Percentiles rank a stretch among this genome's conserved stretches.
These are phyloP conservation scores for Claviceps spartinae DNA, from an alignment of 2,329 filamentous ascomycete genomes.

Conservation along the genomic window DNA sequence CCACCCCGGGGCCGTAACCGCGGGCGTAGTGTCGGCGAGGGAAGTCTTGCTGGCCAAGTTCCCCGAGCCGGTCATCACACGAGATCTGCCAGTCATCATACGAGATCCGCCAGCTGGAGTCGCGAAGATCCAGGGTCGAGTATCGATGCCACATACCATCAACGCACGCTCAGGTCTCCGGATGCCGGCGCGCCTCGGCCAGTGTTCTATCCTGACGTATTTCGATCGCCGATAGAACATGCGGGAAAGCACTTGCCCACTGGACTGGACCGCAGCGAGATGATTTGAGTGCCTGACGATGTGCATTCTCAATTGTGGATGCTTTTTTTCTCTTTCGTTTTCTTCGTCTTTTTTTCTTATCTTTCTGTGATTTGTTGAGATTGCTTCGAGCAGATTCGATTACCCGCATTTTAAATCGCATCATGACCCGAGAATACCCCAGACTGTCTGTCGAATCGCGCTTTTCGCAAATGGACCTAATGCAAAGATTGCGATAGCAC, in stretches of 20 bases:
- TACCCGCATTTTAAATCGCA: not conserved
- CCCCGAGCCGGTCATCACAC: conserved; percentile 46
- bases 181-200: conserved; percentile 16
- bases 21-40: conserved; percentile 41
- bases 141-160: conserved; percentile 18
- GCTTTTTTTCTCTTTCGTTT: not conserved
- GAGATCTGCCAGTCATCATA: conserved; percentile 45
- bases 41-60: conserved; percentile 38
- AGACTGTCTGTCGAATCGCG: not conserved
- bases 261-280: conserved; percentile 39
- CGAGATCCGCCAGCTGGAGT: conserved; percentile 45
- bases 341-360: not conserved
- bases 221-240: conserved; percentile 20
- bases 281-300: conserved; percentile 28
- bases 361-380: not conserved
- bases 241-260: conserved; percentile 30
- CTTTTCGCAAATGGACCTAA: not conserved
- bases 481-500: not conserved
- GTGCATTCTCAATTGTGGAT: not conserved
- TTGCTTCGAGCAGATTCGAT: not conserved
- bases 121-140: conserved; percentile 26
- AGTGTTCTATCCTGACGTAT: conserved; percentile 23
- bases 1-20: conserved; percentile 37
- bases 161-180: conserved; percentile 17
- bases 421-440: not conserved